Base-by-base conservation (phyloP, 371 early-diverging fungal species). In the Mortierella sp. region DNA sequence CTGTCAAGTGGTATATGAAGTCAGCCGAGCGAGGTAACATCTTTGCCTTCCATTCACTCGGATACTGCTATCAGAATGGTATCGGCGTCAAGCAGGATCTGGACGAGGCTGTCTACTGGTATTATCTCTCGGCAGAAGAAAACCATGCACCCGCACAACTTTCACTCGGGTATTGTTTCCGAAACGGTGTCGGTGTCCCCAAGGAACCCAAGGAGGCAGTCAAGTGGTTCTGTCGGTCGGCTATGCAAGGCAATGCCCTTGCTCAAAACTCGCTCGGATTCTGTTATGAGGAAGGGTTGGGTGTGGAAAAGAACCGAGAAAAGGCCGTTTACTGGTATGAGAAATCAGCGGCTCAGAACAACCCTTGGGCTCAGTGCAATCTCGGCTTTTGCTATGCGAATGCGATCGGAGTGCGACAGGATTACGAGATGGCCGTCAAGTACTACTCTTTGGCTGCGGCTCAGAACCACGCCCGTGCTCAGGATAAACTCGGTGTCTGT, bases 381-480 rank as follows among this genome's bases (percentile, higher is more conserved):
- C 84, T 95, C 7, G 97, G 95, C 1, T 93, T 95, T 73, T 93
- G 92, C 57, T 94, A 90, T 79, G 95, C 95, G 46, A 90, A 94
- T 79, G 93, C 91, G 23, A 82, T 87, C 66, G 91, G 91, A 14
- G 86, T 91, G 1, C 79, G 72, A 23, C 80, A 84, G 66, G 82
- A 91, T 72, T 83, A 85, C 46, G 74, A 70, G 61, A 61, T 79
- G 70, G 90, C 91, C 0, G 83, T 89, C 59, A 83, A 84, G 70
- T 81, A 62, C 70, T 91, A 87, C 77, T 85, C 84, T 58, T 37
- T 68, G 57, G 75, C 82, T 7, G 84, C 88, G 14, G 85, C 62
- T 21, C 73, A 74, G 46, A 82, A 80, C 70, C 68, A 85, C 68
- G 66, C 82, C 16, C 68, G 70, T 58, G 79, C 79, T 21, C 79